Evolutionary conservation across 192 early-diverging fungal genomes (phyloP).

Genomic region (Umbelopsis isabellina): DNA sequence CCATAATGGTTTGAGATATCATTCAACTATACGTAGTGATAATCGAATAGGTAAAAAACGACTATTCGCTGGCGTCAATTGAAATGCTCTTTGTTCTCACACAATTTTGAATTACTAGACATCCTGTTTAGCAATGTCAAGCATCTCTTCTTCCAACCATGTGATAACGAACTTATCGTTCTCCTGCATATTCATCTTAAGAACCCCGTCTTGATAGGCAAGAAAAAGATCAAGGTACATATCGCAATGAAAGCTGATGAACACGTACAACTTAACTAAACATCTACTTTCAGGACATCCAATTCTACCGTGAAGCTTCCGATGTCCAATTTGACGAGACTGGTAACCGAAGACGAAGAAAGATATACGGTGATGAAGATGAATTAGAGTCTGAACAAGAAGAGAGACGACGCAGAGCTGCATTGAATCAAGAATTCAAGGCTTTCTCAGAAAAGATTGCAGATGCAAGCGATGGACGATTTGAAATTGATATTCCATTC

Average conservation of each 20-base stretch:
- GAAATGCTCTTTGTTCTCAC: background rate
- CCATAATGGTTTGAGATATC: conserved; percentile 92
- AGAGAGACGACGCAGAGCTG: conserved; percentile 80
- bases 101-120: conserved; percentile 47
- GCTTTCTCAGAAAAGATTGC: conserved; percentile 89
- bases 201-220: conserved; percentile 96
- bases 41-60: background rate
- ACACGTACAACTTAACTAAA: conserved; percentile 18
- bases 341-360: conserved; percentile 83
- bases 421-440: conserved; percentile 94
- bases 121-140: conserved; percentile 97
- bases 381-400: conserved; percentile 96
- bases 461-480: conserved; percentile 74
- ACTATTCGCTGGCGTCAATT: background rate
- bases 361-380: conserved; percentile 97
- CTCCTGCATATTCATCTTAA: conserved; percentile 95
- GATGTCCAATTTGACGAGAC: conserved; percentile 98
- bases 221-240: conserved; percentile 88
- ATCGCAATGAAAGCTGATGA: background rate
- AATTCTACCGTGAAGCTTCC: conserved; percentile 96
- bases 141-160: conserved; percentile 98
- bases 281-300: conserved; percentile 74
- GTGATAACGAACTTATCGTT: conserved; percentile 95
- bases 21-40: conserved; percentile 74
- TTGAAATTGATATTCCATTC: conserved; percentile 93